These are phyloP conservation scores for Dianthus caryophyllus DNA, from an alignment of 148 eudicot genomes.

Conservation along the genomic window DNA sequence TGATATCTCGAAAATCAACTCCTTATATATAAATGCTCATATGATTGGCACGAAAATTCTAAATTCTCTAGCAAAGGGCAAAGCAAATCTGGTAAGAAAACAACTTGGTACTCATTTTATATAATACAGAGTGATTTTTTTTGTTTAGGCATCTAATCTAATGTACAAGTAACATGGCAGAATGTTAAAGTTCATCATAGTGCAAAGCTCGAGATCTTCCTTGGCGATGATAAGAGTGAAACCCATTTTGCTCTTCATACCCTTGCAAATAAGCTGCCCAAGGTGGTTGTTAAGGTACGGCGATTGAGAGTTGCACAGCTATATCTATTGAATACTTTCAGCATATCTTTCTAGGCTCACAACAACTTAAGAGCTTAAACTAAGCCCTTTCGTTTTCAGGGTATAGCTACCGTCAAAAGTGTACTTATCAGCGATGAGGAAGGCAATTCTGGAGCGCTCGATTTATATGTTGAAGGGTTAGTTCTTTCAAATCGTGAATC, in stretches of 20 bases:
- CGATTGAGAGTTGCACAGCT: neutral
- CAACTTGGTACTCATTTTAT: neutral
- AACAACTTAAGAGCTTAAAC: neutral
- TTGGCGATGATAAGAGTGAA: slow-evolving; percentile 33
- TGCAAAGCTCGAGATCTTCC: slow-evolving; percentile 45
- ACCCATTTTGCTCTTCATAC: slow-evolving; percentile 60
- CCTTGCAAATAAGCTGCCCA: slow-evolving; percentile 50
- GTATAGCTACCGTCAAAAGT: slow-evolving; percentile 67
- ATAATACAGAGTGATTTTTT: neutral
- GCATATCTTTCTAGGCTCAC: neutral
- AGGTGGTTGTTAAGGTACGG: slow-evolving; percentile 67
- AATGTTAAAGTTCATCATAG: slow-evolving; percentile 44
- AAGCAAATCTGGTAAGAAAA: slow-evolving; percentile 21
- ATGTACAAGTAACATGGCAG: slow-evolving; percentile 39
- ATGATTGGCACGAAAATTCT: slow-evolving; percentile 48
- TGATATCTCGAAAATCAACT: slow-evolving; percentile 48
- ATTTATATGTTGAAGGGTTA: slow-evolving; percentile 84
- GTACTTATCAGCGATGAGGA: slow-evolving; percentile 47
- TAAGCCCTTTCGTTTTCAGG: slow-evolving; percentile 42
- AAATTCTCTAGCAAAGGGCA: slow-evolving; percentile 20
- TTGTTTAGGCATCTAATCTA: slow-evolving; percentile 16
- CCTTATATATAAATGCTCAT: slow-evolving; percentile 48
- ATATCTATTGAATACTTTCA: neutral
- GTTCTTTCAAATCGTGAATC: slow-evolving; percentile 20
- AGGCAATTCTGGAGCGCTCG: slow-evolving; percentile 35